phyloP scores from a whole-genome alignment of 371 early-diverging fungal genomes.

The Rhizomucor miehei region DNA sequence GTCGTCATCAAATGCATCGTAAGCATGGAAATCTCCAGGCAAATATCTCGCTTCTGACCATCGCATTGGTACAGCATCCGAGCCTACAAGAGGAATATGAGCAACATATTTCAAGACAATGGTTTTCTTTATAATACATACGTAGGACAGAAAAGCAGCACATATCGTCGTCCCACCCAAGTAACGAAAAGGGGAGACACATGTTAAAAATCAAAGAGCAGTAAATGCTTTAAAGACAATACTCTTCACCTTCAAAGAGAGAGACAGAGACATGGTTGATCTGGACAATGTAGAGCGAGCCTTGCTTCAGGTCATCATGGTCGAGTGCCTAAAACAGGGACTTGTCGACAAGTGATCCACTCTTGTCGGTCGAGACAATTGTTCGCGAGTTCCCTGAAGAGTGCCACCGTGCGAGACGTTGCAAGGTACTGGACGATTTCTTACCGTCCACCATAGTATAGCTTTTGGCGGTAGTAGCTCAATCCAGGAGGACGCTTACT shows the following conservation, averaged over 20 bases:
- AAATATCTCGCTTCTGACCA: conserved; percentile 50
- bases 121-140: conserved; percentile 12
- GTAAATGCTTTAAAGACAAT: too few species aligned
- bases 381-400: conserved; percentile 5
- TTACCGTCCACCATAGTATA: background rate
- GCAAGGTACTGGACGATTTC: background rate
- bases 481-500: too few species aligned
- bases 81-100: conserved; percentile 16
- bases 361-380: background rate
- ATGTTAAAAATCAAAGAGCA: background rate
- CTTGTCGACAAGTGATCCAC: background rate
- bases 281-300: conserved; percentile 38
- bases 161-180: conserved; percentile 51
- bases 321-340: conserved; percentile 21
- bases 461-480: too few species aligned
- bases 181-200: background rate
- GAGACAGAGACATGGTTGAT: conserved; percentile 37
- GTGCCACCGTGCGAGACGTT: conserved; percentile 19
- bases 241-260: conserved; percentile 42
- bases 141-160: conserved; percentile 45
- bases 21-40: conserved; percentile 42
- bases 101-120: background rate
- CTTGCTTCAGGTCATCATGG: conserved; percentile 39
- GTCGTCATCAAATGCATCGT: conserved; percentile 41
- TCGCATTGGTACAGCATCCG: conserved; percentile 36